phyloP scores from a whole-genome alignment of 208 protist genomes.

The Lotmaria passim region DNA sequence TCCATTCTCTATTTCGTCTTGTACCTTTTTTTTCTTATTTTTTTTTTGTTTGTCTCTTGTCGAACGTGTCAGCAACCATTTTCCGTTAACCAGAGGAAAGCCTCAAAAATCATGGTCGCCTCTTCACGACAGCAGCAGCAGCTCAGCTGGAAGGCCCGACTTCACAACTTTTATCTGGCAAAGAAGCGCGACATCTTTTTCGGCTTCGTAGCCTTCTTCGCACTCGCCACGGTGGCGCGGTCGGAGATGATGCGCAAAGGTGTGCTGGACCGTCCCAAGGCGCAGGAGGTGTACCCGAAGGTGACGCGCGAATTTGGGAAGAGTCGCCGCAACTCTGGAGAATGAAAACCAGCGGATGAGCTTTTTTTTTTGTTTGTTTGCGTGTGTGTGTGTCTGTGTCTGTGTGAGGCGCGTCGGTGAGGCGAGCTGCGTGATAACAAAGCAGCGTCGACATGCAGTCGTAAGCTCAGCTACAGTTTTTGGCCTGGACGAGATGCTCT shows the following conservation, averaged over 20 bases:
- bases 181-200: slow-evolving; percentile 71
- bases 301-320: slow-evolving; percentile 59
- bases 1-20: too few species aligned
- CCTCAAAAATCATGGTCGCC: neutral
- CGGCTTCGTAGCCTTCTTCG: slow-evolving; percentile 54
- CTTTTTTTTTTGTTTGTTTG: slow-evolving; percentile 6
- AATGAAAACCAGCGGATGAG: slow-evolving; percentile 1
- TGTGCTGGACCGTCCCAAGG: slow-evolving; percentile 39
- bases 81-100: too few species aligned
- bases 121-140: slow-evolving; percentile 7
- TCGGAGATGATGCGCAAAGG: slow-evolving; percentile 61
- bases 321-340: slow-evolving; percentile 24
- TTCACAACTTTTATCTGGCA: slow-evolving; percentile 35
- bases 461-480: too few species aligned
- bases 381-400: slow-evolving; percentile 14
- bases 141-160: slow-evolving; percentile 32
- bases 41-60: too few species aligned
- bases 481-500: too few species aligned
- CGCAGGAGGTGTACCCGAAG: slow-evolving; percentile 37
- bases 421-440: too few species aligned
- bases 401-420: too few species aligned
- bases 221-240: slow-evolving; percentile 47
- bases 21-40: neutral
- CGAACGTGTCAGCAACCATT: too few species aligned
- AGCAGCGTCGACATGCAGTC: too few species aligned